Base-by-base conservation (phyloP, 768 basidiomycete genomes). In the Lactarius deliciosus region DNA sequence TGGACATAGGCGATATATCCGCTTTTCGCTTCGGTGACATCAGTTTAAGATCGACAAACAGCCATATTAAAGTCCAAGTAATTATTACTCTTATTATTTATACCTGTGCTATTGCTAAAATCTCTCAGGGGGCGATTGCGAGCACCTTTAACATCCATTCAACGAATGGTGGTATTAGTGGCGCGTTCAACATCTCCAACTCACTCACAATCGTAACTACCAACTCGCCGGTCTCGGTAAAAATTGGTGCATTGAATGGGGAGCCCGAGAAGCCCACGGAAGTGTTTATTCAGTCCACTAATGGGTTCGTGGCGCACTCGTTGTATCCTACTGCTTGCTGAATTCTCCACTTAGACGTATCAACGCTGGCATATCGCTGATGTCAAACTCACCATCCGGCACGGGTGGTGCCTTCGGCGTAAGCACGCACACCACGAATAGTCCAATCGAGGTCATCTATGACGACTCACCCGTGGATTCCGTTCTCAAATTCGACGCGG, bases 261-360 rank as follows among this genome's bases (percentile, higher is more conserved):
- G 15, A 74, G 34, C 58, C 71, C 64, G 59, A 62, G 6, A 63
- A 72, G 25, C 63, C 77, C 1, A 72, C 78, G 25, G 66, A 69
- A 13, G 68, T 84, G 64, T 47, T 55, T 10, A 71, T 83, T 57
- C 69, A 63, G 25, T 81, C 82, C 2, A 75, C 64, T 32, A 84
- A 86, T 64, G 78, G 77, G 84, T 83, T 71, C 41, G 79, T 71
- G 9, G 30, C 3, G 25, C 32, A 41, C 25, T 25, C 5, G 34
- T 18, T 13, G 3, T 16, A 11, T 3, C 25, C 18, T 3, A 18
- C 54, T 38, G 7, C 25, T 63, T 10, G 28, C 10, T 45, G 61
- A 56, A 57, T 43, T 30, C 34, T 34, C 13, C 61, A 18, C 45
- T 61, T 65, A 83, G 82, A 40, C 66, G 56, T 40, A 73, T 83